These are phyloP conservation scores for Fusarium sacchari DNA, from an alignment of 2,329 filamentous ascomycete genomes.

Conservation along the genomic window DNA sequence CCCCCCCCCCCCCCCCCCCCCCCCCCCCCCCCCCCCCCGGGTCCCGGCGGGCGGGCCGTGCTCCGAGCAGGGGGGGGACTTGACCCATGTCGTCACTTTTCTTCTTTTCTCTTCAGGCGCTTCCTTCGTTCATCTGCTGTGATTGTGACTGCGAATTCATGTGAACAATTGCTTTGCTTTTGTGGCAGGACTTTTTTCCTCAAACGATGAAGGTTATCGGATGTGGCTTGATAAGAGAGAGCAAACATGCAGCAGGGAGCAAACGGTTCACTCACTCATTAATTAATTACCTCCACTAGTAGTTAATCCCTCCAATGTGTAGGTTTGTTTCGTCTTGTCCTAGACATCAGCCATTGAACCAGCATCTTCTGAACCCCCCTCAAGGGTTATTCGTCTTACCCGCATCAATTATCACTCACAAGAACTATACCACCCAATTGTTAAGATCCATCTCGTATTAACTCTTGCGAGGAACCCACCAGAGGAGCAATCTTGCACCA, in stretches of 20 bases:
- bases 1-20: too few species aligned
- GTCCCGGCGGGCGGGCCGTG: constrained; percentile 39
- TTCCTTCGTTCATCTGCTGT: neutral
- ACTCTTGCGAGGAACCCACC: neutral
- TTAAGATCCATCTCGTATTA: neutral
- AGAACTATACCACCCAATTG: constrained; percentile 3
- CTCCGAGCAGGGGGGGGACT: constrained; percentile 24
- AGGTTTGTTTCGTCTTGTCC: constrained; percentile 19
- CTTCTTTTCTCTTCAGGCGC: neutral
- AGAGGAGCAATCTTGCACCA: neutral
- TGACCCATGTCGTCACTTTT: constrained; percentile 35
- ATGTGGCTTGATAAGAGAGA: constrained; percentile 23
- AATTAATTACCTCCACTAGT: too few species aligned
- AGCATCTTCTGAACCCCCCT: constrained; percentile 10
- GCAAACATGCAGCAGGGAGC: neutral
- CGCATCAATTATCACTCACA: constrained; percentile 4
- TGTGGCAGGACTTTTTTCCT: neutral
- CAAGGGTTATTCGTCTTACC: constrained; percentile 8
- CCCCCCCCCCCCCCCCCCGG: too few species aligned
- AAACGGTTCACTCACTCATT: neutral
- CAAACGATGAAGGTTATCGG: constrained; percentile 6
- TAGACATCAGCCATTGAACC: constrained; percentile 13
- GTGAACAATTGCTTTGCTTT: constrained; percentile 22
- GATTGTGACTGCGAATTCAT: constrained; percentile 25
- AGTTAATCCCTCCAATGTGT: neutral